Base-by-base conservation (phyloP, 2,329 filamentous ascomycete species). In the Trichoderma koningii region DNA sequence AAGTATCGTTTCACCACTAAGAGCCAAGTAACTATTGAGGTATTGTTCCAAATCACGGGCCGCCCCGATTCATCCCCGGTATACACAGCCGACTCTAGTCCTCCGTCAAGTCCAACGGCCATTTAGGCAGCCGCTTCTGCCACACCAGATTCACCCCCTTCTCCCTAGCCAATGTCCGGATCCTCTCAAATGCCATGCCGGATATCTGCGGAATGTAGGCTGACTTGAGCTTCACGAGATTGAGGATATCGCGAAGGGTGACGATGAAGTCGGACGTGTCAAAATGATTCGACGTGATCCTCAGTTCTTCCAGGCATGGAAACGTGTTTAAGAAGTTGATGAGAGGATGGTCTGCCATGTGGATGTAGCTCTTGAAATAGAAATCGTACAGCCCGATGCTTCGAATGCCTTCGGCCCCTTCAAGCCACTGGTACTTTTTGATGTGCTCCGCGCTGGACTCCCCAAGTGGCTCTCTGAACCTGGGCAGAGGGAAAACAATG, bases 341-440 rank as follows among this genome's bases (percentile, higher is more conserved):
- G 15, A 79, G 66, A 0, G 75, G 73, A 17, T 74, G 50, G 10
- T 77, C 72, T 0, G 71, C 66, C 10, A 75, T 70, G 17, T 69
- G 70, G 21, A 62, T 67, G 4, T 75, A 72, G n/a, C 72, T 71
- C 3, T 66, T 56, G 66, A 79, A 78, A 38, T 71, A 69, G 55
- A 80, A 79, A 34, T 74, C 66, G 47, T 72, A 76, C 30, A 79
- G 52, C 4, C 76, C 76, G 2, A 80, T 70, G 41, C 70, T 72
- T 45, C 67, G 72, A 30, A 80, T 75, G 2, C 71, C 74, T 21
- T 69, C 48, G 1, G 72, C 69, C 42, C 77, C 77, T 15, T 72
- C 70, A 2, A 80, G 70, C 77, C 78, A 80, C 7, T 66, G 67
- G 64, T 76, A 75, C 1, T 70, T 68, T 17, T 69, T 57, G 14